Percentiles rank a stretch among this genome's conserved stretches.
Conservation (phyloP, 2,329 filamentous ascomycete genomes). For the Diplodia intermedia region DNA sequence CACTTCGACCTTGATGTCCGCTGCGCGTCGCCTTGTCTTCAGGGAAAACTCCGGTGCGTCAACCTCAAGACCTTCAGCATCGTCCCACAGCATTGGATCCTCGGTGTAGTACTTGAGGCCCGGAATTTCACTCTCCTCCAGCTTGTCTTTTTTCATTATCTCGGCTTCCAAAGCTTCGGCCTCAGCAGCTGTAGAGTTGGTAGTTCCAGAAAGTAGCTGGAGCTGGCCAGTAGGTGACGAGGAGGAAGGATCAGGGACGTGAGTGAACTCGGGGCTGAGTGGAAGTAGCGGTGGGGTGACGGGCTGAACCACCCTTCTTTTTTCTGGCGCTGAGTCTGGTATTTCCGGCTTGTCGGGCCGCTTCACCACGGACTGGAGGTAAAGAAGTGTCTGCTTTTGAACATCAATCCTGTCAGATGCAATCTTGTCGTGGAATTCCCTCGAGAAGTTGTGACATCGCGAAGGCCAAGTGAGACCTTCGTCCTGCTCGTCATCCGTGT, state of each 20-base stretch:
- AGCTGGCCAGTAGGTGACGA: slow-evolving; percentile 49
- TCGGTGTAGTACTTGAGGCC: slow-evolving; percentile 34
- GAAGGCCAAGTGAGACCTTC: slow-evolving; percentile 53
- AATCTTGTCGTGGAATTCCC: slow-evolving; percentile 37
- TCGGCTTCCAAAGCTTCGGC: slow-evolving; percentile 43
- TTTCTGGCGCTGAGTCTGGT: not conserved
- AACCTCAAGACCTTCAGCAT: slow-evolving; percentile 28
- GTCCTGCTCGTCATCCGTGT: slow-evolving; percentile 50
- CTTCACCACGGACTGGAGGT: slow-evolving; percentile 41
- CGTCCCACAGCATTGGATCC: slow-evolving; percentile 44
- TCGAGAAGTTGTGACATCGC: slow-evolving; percentile 43
- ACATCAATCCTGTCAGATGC: slow-evolving; percentile 50
- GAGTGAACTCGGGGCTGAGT: slow-evolving; percentile 49
- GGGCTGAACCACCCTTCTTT: slow-evolving; percentile 30
- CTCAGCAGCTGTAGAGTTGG: slow-evolving; percentile 46
- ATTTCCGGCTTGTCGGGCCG: not conserved
- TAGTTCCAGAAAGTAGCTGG: slow-evolving; percentile 47
- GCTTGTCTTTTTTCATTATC: slow-evolving; percentile 42
- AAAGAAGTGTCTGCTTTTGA: slow-evolving; percentile 44
- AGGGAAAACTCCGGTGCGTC: not conserved
- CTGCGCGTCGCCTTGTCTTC: slow-evolving; percentile 43
- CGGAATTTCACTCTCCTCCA: not conserved
- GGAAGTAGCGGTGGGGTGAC: slow-evolving; percentile 59
- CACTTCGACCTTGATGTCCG: slow-evolving; percentile 54
- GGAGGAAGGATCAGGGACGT: slow-evolving; percentile 41